Percentiles rank a stretch among this genome's conserved stretches.
phyloP scores from a whole-genome alignment of 768 basidiomycete genomes.

The Rhodotorula paludigena region DNA sequence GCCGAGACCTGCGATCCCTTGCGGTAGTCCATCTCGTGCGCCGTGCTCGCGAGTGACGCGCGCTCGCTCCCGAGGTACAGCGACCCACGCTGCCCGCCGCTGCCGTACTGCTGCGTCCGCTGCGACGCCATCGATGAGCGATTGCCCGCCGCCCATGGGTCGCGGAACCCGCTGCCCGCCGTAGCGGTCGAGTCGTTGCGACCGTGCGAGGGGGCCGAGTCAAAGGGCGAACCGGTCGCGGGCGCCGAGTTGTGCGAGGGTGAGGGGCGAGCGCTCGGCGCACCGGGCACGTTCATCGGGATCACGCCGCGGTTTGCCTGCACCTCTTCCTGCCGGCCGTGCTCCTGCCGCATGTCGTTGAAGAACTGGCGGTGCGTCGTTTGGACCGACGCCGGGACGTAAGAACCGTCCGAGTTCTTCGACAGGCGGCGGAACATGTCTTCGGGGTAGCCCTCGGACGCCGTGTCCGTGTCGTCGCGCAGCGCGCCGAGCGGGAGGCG shows the following conservation, averaged over 20 bases:
- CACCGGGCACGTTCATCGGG: background rate
- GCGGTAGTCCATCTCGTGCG: background rate
- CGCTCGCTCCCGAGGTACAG: background rate
- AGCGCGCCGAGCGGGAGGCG: background rate
- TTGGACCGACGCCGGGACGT: too few relatives aligned
- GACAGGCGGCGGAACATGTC: conserved; percentile 9
- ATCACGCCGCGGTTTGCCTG: conserved; percentile 2
- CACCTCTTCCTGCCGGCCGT: conserved; percentile 1
- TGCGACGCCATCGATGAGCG: conserved; percentile 9
- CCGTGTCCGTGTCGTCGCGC: background rate
- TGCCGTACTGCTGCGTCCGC: background rate
- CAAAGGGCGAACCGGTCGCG: background rate
- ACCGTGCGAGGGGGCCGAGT: background rate
- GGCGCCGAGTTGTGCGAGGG: too few relatives aligned
- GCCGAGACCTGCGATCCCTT: background rate
- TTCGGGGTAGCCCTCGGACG: background rate
- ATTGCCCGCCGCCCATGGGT: conserved; percentile 5
- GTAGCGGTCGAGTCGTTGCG: background rate
- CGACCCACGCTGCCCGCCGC: background rate
- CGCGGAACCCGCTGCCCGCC: conserved; percentile 6
- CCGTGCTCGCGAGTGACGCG: conserved; percentile 1
- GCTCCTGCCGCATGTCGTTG: conserved; percentile 16
- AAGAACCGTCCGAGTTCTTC: too few relatives aligned
- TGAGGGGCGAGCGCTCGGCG: too few relatives aligned
- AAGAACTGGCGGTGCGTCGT: conserved; percentile 24